Base-by-base conservation (phyloP, 371 early-diverging fungal species). In the Saksenaea vasiformis region DNA sequence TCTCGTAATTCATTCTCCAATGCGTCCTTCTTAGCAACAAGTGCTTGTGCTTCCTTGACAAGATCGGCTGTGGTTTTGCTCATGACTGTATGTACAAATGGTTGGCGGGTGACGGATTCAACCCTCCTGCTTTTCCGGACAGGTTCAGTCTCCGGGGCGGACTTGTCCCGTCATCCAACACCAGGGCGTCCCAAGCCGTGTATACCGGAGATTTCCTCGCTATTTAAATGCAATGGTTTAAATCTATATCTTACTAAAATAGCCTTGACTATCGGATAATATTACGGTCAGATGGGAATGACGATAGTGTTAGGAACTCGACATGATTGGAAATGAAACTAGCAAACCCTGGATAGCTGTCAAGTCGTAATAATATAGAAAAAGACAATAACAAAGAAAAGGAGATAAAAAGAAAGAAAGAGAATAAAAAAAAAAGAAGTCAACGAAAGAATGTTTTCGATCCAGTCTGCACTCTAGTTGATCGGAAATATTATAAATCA, bases 1-100 rank as follows among this genome's bases (percentile, higher is more conserved):
- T 79, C 78, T 19, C 71, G 62, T 36, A 93, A 76, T 63, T 89
- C 81, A 44, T 66, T 66, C 66, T 90, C 91, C 10, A 93, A 76
- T 9, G 62, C 73, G 41, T 86, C 86, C 63, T 89, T 90, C 57
- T 82, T 79, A 15, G 69, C 76, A 37, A 92, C 78, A 31, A 92
- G 77, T 1, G 61, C 73, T 61, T 91, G 85, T 10, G 87, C 87
- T 37, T 72, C 65, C 15, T 77, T 77, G 67, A 87, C 77, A 65
- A 68, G 61, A 56, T 73, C 19, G 51, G 58, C 59, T 64, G 67
- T 47, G 43, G 36, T 62, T 76, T 71, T 19, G 66, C 43, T 47
- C n/a, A n/a, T 56, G 64, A 41, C 64, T 39, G 43, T 66, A 53
- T 60, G 72, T 66, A 47, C 61, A 66, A 43, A 70, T 54, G 36